Evolutionary conservation across 306 rosid species (phyloP), one percentile per base, ranked within the genome.

Genomic region (Geum urbanum): DNA sequence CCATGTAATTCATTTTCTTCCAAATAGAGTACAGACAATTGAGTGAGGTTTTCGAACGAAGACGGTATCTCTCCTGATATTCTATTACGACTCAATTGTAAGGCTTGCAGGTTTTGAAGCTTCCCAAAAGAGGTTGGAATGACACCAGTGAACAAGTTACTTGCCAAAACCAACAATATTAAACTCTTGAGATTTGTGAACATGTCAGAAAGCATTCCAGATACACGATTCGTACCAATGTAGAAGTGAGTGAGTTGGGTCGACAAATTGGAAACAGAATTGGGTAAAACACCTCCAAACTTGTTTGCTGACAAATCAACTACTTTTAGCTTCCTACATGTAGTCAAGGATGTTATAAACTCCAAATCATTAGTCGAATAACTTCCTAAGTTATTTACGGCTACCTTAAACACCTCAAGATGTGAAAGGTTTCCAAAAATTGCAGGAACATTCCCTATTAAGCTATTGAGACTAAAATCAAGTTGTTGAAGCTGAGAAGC

Each of bases 331-430:
- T 47, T 18, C 67, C 75, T 85, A 48, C 77, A 68, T 3, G 79
- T 77, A 43, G 22, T 11, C 73, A 85, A 59, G 20, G 82, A n/a
- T n/a, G 74, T 41, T 15, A 81, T 46, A 71, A 81, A 84, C 3
- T 64, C 72, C 74, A 72, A 72, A 69, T 80, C 82, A 19, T 63
- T 76, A 10, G 39, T 8, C 52, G 84, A 56, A 52, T 73, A 60
- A 18, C 40, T 46, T 51, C 84, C 89, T 18, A 85, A 66, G 55
- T 69, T 58, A 56, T 85, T 81, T 0, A 0, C 0, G 0, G 8
- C 1, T 11, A 79, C 9, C 32, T 0, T 0, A 5, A 85, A 43
- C 11, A 0, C 0, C 2, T 0, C 0, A 32, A 74, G 65, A 37
- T 69, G 2, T 24, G 35, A 48, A 7, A 76, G 76, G 45, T 39